A percentile compares a stretch with the other conserved stretches of the same genome.
phyloP scores from a whole-genome alignment of 1,284 basidiomycete species.

The Sphaerobolus stellatus region DNA sequence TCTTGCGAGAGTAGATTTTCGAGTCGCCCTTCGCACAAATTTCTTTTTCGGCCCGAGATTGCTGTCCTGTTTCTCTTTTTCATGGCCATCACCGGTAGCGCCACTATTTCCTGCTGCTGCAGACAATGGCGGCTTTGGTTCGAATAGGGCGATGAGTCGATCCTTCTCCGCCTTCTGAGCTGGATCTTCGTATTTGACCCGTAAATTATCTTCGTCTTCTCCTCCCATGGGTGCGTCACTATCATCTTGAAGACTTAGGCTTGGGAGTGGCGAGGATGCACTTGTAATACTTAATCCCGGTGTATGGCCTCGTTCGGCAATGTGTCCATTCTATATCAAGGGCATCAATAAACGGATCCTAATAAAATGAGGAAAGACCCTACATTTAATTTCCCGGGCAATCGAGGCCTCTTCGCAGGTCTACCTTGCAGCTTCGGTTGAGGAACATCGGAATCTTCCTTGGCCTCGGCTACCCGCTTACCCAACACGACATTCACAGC shows the following conservation, averaged over 20 bases:
- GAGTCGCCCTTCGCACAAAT: neutral
- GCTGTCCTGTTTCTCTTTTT: neutral
- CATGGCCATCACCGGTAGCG: neutral
- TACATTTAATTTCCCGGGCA: slow-evolving; percentile 45
- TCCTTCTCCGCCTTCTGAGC: slow-evolving; percentile 55
- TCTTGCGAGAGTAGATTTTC: neutral
- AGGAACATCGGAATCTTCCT: slow-evolving; percentile 35
- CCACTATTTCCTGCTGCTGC: neutral
- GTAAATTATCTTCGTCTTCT: slow-evolving; percentile 38
- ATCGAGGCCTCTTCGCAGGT: slow-evolving; percentile 40
- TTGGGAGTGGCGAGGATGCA: slow-evolving; percentile 29
- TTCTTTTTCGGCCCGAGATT: slow-evolving; percentile 1
- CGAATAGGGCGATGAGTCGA: slow-evolving; percentile 43
- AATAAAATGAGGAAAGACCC: slow-evolving; percentile 13
- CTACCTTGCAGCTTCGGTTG: slow-evolving; percentile 23
- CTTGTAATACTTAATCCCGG: slow-evolving; percentile 22
- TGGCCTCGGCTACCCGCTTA: slow-evolving; percentile 45
- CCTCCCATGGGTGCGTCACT: slow-evolving; percentile 9
- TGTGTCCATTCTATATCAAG: slow-evolving; percentile 38
- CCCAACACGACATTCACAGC: slow-evolving; percentile 65
- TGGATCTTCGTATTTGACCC: slow-evolving; percentile 69
- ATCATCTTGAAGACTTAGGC: slow-evolving; percentile 10
- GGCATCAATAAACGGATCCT: slow-evolving; percentile 1
- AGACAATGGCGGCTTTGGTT: neutral
- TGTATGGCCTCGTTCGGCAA: slow-evolving; percentile 17